Base-by-base conservation (phyloP, 768 basidiomycete species). In the Podaxis mareebaensis region DNA sequence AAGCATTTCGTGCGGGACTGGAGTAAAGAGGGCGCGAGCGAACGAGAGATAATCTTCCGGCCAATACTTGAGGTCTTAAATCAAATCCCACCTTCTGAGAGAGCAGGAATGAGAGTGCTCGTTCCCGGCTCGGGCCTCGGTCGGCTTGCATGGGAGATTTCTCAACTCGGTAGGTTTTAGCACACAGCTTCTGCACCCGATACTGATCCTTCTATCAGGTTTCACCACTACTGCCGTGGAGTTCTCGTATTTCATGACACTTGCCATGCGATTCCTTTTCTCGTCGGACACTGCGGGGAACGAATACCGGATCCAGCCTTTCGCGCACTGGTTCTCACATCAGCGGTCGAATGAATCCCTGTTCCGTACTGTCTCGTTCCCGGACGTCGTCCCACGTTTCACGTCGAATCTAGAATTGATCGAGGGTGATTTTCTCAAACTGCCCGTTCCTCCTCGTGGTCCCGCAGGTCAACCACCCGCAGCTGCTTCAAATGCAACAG, bases 1-100 rank as follows among this genome's bases (percentile, higher is more conserved):
- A 88, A 88, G 72, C 89, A 90, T 69, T 87, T 88, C 64, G 79
- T 90, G 24, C 79, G 89, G 4, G 89, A 91, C 68, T 90, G 89
- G 89, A 88, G 86, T 67, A 70, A 71, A 5, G 85, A 87, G 63
- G 88, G 88, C 0, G 67, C 70, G 1, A 44, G 40, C 5, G 89
- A 91, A 71, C 80, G 89, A n/a, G 75, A 75, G 3, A 74, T 69
- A 51, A 85, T 85, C 26, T 86, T 89, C 65, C 67, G 72, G 24
- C 88, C 88, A 0, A 85, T 90, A 40, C 71, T 91, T 17, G 74
- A 81, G 1, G 75, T 82, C 0, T 73, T 91, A 13, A 60, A 67
- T 28, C 60, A 52, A 17, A 73, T 80, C 2, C 66, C 72, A 2
- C 36, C 55, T 2, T 68, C 68, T 5, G 71, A 75, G 17, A 72